Conservation (phyloP, 352 stramenopile species). For the Phytophthora nicotianae region DNA sequence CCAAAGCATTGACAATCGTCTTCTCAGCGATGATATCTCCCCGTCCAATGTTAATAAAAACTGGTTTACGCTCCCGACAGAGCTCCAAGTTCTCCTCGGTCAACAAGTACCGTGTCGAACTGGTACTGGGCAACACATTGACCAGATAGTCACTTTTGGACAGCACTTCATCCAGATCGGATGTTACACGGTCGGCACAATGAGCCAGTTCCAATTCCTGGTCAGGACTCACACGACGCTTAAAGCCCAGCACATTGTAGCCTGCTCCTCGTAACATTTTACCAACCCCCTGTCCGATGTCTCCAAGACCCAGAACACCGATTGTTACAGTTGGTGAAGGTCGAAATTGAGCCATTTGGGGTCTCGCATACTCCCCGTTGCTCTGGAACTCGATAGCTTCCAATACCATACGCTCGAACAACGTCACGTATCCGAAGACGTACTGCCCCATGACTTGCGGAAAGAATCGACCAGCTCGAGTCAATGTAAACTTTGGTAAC, state of each 20-base stretch:
- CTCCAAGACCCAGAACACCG: constrained; percentile 61
- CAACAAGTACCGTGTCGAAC: constrained; percentile 68
- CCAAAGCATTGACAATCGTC: neutral
- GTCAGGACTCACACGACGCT: constrained; percentile 39
- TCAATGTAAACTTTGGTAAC: constrained; percentile 46
- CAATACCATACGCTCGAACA: constrained; percentile 65
- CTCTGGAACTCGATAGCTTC: constrained; percentile 44
- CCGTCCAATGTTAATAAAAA: constrained; percentile 87
- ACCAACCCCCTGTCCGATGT: constrained; percentile 61
- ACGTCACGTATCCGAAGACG: constrained; percentile 55
- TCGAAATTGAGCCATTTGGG: constrained; percentile 45
- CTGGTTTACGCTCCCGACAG: constrained; percentile 24
- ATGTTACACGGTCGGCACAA: constrained; percentile 44
- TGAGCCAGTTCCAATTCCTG: constrained; percentile 13
- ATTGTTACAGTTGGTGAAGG: constrained; percentile 52
- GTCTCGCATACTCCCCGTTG: constrained; percentile 1
- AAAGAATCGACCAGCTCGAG: constrained; percentile 57
- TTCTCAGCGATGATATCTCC: neutral
- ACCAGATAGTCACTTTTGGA: constrained; percentile 75
- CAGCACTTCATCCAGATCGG: constrained; percentile 53
- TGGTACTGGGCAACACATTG: constrained; percentile 83
- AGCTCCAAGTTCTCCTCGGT: constrained; percentile 44
- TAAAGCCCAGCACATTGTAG: constrained; percentile 71
- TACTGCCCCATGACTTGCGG: constrained; percentile 65
- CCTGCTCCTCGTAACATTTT: constrained; percentile 46